Conservation (phyloP, 1,284 basidiomycete species). For the Cutaneotrichosporon spelunceum region DNA sequence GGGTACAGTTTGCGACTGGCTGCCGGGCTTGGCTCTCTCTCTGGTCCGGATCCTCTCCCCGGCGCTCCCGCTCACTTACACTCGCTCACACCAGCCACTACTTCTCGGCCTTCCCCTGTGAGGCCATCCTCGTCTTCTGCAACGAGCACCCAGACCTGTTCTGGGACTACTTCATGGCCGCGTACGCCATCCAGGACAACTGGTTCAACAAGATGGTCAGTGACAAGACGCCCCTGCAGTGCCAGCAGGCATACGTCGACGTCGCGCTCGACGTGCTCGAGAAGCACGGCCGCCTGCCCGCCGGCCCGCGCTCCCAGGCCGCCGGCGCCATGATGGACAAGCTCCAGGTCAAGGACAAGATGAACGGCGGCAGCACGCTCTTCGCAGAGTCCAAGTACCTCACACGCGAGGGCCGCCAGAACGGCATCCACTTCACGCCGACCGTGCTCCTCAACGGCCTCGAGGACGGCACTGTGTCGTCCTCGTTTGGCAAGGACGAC, state of each 20-base stretch:
- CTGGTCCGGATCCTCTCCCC: not conserved
- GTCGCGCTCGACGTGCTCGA: conserved; percentile 47
- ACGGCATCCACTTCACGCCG: conserved; percentile 86
- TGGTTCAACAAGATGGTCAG: conserved; percentile 67
- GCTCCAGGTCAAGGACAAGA: conserved; percentile 33
- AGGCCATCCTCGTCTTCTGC: conserved; percentile 74
- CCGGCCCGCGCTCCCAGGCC: conserved; percentile 34
- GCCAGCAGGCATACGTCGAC: conserved; percentile 43
- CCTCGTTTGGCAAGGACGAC: conserved; percentile 75
- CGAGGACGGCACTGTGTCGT: conserved; percentile 71
- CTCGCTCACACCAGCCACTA: conserved; percentile 59
- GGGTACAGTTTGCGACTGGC: not conserved
- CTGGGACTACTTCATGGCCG: conserved; percentile 69
- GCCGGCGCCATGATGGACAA: conserved; percentile 36
- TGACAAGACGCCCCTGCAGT: conserved; percentile 56
- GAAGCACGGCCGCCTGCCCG: conserved; percentile 28
- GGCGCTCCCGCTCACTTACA: not conserved
- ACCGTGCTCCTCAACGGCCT: conserved; percentile 84
- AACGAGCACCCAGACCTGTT: conserved; percentile 69
- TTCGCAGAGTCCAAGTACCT: conserved; percentile 20
- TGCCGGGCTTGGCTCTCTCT: not conserved
- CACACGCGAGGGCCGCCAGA: conserved; percentile 83
- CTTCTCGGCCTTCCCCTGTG: conserved; percentile 69
- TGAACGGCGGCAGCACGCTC: conserved; percentile 56
- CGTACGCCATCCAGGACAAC: conserved; percentile 69